phyloP scores from a whole-genome alignment of 2,329 filamentous ascomycete species.

The Penicillium freii region DNA sequence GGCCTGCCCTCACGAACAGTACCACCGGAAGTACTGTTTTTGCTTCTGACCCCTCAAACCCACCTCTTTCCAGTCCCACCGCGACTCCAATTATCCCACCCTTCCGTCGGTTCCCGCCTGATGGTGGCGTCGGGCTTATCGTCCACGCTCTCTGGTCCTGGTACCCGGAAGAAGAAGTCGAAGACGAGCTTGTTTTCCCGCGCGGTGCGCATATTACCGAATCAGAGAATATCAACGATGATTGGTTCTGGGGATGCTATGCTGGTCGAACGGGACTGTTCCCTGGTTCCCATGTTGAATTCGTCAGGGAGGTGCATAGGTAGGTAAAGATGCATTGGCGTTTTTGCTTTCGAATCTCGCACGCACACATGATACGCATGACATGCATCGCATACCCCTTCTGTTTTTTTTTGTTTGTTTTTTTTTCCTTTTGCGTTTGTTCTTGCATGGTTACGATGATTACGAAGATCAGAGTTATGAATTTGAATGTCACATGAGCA shows the following conservation, averaged over 20 bases:
- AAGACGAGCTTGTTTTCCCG: conserved; percentile 80
- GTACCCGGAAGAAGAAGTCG: conserved; percentile 59
- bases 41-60: conserved; percentile 16
- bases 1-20: conserved; percentile 4
- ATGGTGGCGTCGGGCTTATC: conserved; percentile 67
- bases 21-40: conserved; percentile 4
- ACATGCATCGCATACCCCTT: background rate
- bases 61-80: conserved; percentile 9
- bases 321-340: conserved; percentile 11
- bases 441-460: conserved; percentile 3
- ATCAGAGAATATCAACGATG: conserved; percentile 81
- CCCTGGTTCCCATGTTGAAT: conserved; percentile 70
- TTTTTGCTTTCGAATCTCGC: background rate
- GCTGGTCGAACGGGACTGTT: conserved; percentile 78
- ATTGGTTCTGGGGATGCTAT: conserved; percentile 87
- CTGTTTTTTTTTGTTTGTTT: too few species aligned
- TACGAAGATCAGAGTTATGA: conserved; percentile 5
- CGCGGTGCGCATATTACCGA: conserved; percentile 79
- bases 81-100: conserved; percentile 10
- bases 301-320: conserved; percentile 41
- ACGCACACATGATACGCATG: background rate
- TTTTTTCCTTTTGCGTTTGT: background rate
- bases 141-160: conserved; percentile 72
- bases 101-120: conserved; percentile 62
- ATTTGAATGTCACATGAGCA: background rate